Conservation (phyloP, 2,329 filamentous ascomycete species). For the Penicillium sp. region DNA sequence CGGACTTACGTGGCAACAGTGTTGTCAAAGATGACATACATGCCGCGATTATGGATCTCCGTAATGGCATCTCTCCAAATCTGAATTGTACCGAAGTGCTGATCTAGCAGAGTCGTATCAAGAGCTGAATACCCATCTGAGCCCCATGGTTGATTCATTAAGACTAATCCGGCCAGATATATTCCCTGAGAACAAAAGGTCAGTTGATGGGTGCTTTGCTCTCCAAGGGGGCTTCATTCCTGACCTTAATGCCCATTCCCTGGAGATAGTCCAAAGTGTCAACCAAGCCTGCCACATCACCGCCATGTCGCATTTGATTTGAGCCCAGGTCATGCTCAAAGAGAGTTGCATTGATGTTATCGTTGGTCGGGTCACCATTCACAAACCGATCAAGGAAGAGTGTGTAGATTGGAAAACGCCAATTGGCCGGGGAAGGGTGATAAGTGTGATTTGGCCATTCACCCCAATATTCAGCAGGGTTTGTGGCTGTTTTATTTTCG, state of each 20-base stretch:
- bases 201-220: neutral
- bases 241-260: constrained; percentile 63
- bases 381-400: constrained; percentile 63
- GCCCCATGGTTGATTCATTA: constrained; percentile 65
- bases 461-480: constrained; percentile 59
- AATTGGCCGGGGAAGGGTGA: constrained; percentile 56
- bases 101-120: constrained; percentile 62
- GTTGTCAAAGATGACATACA: constrained; percentile 67
- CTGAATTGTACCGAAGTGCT: constrained; percentile 60
- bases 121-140: constrained; percentile 60
- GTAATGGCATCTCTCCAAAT: constrained; percentile 58
- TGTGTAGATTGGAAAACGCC: constrained; percentile 66
- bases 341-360: constrained; percentile 59
- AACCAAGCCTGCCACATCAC: constrained; percentile 57
- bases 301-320: constrained; percentile 63
- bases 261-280: constrained; percentile 64
- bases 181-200: constrained; percentile 44
- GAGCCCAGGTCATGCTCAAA: constrained; percentile 61
- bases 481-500: constrained; percentile 54
- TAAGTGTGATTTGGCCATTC: constrained; percentile 55
- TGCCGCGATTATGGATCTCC: constrained; percentile 60
- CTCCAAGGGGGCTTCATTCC: neutral
- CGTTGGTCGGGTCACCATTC: constrained; percentile 63
- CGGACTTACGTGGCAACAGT: constrained; percentile 59
- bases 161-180: constrained; percentile 62